Percentiles rank a stretch among this genome's conserved stretches.
Evolutionary conservation across 192 early-diverging fungal species (phyloP).

Genomic region (Gonapodya sp.): DNA sequence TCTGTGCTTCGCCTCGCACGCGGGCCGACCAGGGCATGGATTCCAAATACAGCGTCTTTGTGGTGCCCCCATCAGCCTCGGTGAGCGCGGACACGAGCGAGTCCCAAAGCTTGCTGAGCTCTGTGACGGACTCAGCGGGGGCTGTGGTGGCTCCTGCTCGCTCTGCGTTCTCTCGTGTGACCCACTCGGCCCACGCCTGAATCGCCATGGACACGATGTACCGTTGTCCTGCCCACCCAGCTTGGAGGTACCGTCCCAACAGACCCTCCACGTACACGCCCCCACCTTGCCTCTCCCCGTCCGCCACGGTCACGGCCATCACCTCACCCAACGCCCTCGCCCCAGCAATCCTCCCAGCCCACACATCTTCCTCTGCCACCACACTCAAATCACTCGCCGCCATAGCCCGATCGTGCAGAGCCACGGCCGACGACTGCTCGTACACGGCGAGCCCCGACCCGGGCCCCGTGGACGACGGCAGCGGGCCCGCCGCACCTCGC

Average conservation of each 20-base stretch:
- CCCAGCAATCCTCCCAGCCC: slow-evolving; percentile 69
- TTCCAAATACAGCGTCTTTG: slow-evolving; percentile 50
- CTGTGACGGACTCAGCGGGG: slow-evolving; percentile 12
- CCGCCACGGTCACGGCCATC: slow-evolving; percentile 44
- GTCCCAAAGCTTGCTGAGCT: slow-evolving; percentile 34
- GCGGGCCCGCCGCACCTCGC: neutral
- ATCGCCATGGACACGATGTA: slow-evolving; percentile 63
- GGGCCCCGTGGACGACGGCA: neutral
- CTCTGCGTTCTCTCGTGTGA: slow-evolving; percentile 6
- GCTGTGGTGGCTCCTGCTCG: neutral
- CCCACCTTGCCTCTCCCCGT: slow-evolving; percentile 21
- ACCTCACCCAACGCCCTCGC: slow-evolving; percentile 71
- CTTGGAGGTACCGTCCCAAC: slow-evolving; percentile 51
- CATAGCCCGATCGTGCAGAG: slow-evolving; percentile 78
- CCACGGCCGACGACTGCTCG: slow-evolving; percentile 22
- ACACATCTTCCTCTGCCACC: slow-evolving; percentile 60
- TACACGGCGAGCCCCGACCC: neutral
- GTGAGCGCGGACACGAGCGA: slow-evolving; percentile 38
- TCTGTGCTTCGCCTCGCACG: slow-evolving; percentile 57
- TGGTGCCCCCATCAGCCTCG: slow-evolving; percentile 38
- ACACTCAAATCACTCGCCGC: slow-evolving; percentile 80
- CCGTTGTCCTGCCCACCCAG: slow-evolving; percentile 66
- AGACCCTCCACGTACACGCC: slow-evolving; percentile 38
- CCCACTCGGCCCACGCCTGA: slow-evolving; percentile 62
- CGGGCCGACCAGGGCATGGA: slow-evolving; percentile 45